Percentiles rank a stretch among this genome's conserved stretches.
Evolutionary conservation across 2,329 filamentous ascomycete species (phyloP).

Genomic region (Microcyclospora tardicrescens): DNA sequence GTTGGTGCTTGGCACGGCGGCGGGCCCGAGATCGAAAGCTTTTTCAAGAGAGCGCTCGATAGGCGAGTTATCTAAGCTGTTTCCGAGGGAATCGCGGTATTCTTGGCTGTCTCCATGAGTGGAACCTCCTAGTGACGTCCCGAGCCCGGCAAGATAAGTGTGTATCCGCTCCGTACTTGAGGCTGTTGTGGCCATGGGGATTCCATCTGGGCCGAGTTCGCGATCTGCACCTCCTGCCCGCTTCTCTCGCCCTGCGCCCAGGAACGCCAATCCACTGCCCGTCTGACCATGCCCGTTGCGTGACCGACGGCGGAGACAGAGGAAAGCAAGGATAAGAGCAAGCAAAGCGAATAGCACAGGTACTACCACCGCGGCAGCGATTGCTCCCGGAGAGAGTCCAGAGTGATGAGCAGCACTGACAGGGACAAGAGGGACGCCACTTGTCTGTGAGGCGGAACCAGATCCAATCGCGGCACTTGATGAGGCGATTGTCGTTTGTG

Average conservation of each 20-base stretch:
- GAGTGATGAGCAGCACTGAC: conserved; percentile 1
- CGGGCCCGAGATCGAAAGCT: not conserved
- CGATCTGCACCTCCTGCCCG: not conserved
- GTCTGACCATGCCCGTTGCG: not conserved
- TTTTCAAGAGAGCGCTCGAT: not conserved
- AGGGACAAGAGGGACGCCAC: no score
- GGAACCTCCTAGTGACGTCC: conserved; percentile 2
- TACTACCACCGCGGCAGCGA: conserved; percentile 13
- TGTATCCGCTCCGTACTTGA: conserved; percentile 4
- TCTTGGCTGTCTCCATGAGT: conserved; percentile 2
- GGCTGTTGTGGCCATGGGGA: conserved; percentile 5
- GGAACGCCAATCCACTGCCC: not conserved
- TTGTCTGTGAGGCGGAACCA: no score
- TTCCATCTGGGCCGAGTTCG: not conserved
- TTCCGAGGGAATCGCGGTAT: not conserved
- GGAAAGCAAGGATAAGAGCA: conserved; percentile 5
- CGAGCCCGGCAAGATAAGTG: conserved; percentile 7
- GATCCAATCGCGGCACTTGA: no score
- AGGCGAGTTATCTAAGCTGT: not conserved
- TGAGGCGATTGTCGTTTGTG: no score
- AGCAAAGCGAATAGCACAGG: conserved; percentile 10
- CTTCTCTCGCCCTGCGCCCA: conserved; percentile 2
- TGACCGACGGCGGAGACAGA: conserved; percentile 11
- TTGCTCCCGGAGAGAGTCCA: conserved; percentile 10
- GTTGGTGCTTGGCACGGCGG: not conserved